Evolutionary conservation across 2,329 filamentous ascomycete species (phyloP), one percentile per base, ranked within the genome.

Genomic region (Cryoendolithus antarcticus): DNA sequence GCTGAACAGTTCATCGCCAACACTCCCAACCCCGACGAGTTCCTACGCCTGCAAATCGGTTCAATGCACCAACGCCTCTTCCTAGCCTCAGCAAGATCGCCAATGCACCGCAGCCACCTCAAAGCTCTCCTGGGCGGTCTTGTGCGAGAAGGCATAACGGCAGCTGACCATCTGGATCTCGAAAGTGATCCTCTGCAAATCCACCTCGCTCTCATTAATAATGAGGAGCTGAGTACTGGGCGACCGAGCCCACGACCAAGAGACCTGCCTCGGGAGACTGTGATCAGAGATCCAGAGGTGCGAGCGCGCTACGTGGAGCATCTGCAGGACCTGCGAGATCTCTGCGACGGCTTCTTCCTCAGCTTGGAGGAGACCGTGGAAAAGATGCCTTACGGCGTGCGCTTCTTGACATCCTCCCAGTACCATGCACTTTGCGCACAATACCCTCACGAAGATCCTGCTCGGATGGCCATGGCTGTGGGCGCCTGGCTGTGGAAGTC

Each of bases 111-210:
- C 48, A 94, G 94, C 54, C 98, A 86, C 60, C 71, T 96, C 51
- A 80, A 88, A 44, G 85, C 93, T 48, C 69, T 95, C 1, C 68
- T 96, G 3, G 86, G 86, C 0, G 79, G 84, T 1, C 63, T 98
- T 35, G 82, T 98, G 49, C 82, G 83, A 45, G 84, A 93, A 56
- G 89, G 91, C 55, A 86, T 98, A 53, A 80, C 96, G 40, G 91
- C 94, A 40, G 91, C 95, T 50, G 80, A 86, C 9, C 81, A 80
- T 4, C 69, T 98, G 28, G 89, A 98, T 57, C 70, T 98, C 19
- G 91, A 98, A 62, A 95, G 89, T 58, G 91, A 98, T 55, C 91
- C 91, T 0, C 81, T 96, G 69, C 89, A 96, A 52, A 98, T 98
- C 42, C 96, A 98, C 62, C 77, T 84, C 32, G 91, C 86, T 4